phyloP scores from a whole-genome alignment of 768 basidiomycete species.

The Pleurotus djamor region DNA sequence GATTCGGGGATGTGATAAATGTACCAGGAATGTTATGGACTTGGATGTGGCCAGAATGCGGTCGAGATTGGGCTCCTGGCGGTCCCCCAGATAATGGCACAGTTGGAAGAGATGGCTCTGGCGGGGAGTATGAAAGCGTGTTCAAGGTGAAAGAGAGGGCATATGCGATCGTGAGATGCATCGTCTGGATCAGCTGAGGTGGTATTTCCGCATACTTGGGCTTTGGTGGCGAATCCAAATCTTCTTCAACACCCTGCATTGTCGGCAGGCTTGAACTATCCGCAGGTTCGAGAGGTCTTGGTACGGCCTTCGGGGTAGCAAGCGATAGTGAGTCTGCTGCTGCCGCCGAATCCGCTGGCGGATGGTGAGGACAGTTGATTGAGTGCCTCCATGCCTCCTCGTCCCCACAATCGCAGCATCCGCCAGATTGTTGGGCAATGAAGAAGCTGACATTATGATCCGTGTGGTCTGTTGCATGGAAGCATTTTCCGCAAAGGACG shows the following conservation, averaged over 20 bases:
- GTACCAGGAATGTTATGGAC: constrained; percentile 2
- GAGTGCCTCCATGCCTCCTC: constrained; percentile 78
- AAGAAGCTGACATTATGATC: constrained; percentile 94
- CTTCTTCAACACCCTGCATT: background rate
- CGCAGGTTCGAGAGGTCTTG: constrained; percentile 22
- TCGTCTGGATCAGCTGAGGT: constrained; percentile 67
- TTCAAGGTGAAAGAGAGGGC: constrained; percentile 83
- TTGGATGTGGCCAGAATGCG: constrained; percentile 1
- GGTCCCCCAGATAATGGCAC: background rate
- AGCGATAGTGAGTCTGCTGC: constrained; percentile 11
- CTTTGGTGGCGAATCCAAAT: too few relatives aligned
- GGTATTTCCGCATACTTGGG: constrained; percentile 30
- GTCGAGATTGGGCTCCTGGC: background rate
- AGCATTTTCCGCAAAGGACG: constrained; percentile 88
- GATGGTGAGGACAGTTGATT: constrained; percentile 75
- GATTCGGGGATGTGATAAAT: background rate
- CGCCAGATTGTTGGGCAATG: constrained; percentile 87
- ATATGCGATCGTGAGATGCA: constrained; percentile 71
- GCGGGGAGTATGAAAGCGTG: constrained; percentile 79
- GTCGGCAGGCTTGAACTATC: background rate
- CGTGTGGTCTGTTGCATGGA: constrained; percentile 81
- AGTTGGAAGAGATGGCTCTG: constrained; percentile 51
- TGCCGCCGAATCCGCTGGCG: constrained; percentile 33
- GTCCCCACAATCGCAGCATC: constrained; percentile 96
- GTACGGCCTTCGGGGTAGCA: constrained; percentile 39